Evolutionary conservation across 2,329 filamentous ascomycete species (phyloP).

Genomic region (Clarireedia hainanense): DNA sequence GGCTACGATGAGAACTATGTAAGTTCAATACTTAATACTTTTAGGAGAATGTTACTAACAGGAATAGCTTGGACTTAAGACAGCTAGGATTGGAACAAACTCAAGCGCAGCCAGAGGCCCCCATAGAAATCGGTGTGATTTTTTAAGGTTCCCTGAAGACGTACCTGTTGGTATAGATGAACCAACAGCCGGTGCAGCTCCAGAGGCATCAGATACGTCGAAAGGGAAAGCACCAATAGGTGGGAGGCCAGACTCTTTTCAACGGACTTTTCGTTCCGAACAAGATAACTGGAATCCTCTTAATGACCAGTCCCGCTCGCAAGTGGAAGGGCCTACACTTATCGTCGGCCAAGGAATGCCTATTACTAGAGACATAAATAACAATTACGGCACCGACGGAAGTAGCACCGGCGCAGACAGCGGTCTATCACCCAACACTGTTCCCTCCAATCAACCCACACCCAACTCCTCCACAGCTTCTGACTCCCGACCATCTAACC

Average conservation of each 20-base stretch:
- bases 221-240: neutral
- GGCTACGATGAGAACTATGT: constrained; percentile 32
- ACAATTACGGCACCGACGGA: constrained; percentile 24
- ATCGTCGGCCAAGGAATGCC: neutral
- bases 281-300: constrained; percentile 15
- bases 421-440: constrained; percentile 21
- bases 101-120: neutral
- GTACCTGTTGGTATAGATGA: neutral
- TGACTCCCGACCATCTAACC: constrained; percentile 28
- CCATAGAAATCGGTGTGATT: constrained; percentile 14
- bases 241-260: constrained; percentile 7
- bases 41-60: constrained; percentile 10
- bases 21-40: constrained; percentile 16
- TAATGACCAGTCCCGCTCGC: constrained; percentile 4
- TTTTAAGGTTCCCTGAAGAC: constrained; percentile 10
- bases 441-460: constrained; percentile 44
- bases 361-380: constrained; percentile 1
- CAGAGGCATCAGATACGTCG: neutral
- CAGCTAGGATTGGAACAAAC: constrained; percentile 9
- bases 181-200: neutral
- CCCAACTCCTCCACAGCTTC: constrained; percentile 49
- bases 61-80: constrained; percentile 21
- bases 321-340: neutral
- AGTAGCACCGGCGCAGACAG: constrained; percentile 31
- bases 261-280: constrained; percentile 3